Conservation (phyloP, 768 basidiomycete genomes). For the Termitomyces sp. region DNA sequence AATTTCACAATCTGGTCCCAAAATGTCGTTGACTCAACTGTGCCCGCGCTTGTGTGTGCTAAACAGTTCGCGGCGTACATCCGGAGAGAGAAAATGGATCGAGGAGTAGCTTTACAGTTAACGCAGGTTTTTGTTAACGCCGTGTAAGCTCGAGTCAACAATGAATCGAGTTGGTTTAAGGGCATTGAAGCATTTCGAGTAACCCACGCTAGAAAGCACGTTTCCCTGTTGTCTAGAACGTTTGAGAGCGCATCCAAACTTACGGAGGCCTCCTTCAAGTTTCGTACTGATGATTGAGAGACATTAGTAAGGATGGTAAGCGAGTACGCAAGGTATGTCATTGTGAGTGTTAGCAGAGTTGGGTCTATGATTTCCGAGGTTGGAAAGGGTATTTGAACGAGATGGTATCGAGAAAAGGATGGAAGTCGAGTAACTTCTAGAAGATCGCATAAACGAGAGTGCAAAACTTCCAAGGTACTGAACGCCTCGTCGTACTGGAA, state of each 20-base stretch:
- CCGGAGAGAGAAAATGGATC: slow-evolving; percentile 26
- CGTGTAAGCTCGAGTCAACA: slow-evolving; percentile 58
- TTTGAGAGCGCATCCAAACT: slow-evolving; percentile 20
- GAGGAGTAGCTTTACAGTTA: slow-evolving; percentile 14
- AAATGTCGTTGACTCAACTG: slow-evolving; percentile 47
- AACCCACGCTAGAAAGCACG: slow-evolving; percentile 47
- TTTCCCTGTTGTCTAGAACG: slow-evolving; percentile 21
- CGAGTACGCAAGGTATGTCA: slow-evolving; percentile 54
- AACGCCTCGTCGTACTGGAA: slow-evolving; percentile 51
- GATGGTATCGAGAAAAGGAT: slow-evolving; percentile 14
- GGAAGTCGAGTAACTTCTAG: slow-evolving; percentile 15
- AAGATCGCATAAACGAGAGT: slow-evolving; percentile 33
- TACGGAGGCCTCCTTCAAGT: background rate
- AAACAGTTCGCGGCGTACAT: slow-evolving; percentile 44
- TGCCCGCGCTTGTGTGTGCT: slow-evolving; percentile 38
- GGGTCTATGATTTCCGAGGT: slow-evolving; percentile 19
- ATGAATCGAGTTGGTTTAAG: slow-evolving; percentile 47
- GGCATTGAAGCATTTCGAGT: slow-evolving; percentile 36
- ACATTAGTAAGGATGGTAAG: slow-evolving; percentile 35
- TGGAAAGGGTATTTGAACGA: slow-evolving; percentile 42
- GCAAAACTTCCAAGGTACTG: slow-evolving; percentile 38
- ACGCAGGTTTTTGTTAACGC: slow-evolving; percentile 37
- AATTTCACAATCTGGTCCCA: slow-evolving; percentile 66
- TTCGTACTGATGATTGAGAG: slow-evolving; percentile 3
- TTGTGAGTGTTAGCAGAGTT: slow-evolving; percentile 45